Base-by-base conservation (phyloP, 257 asterid species). In the Gynochthodes officinalis region DNA sequence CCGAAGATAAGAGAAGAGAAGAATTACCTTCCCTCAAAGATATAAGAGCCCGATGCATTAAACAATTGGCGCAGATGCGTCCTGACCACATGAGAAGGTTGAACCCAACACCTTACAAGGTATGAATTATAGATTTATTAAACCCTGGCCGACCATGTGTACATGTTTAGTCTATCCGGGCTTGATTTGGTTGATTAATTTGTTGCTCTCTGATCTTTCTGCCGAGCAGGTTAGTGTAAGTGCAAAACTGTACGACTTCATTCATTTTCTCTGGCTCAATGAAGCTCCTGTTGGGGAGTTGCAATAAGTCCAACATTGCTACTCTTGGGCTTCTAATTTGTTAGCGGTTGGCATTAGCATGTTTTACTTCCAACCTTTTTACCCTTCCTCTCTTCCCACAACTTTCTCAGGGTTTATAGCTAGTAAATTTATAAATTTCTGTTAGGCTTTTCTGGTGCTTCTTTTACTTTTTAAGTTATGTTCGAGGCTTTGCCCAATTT, bases 41-140 rank as follows among this genome's bases (percentile, higher is more conserved):
- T 71, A 95, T 89, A 23, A 90, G 99, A 73, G 87, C 89, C 35
- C 77, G 86, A 54, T 95, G 99, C 74, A 85, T 92, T 53, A 77
- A 86, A 69, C 99, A 92, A 58, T 82, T 95, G 74, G 93, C 84
- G 46, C 90, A 75, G 75, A 95, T 95, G 95, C 88, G 98, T 44
- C 86, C 95, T 14, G 97, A 95, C 81, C 99, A 95, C 87, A 92
- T 95, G 99, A 84, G 99, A 80, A 84, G 95, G 87, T 79, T 95
- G 88, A 92, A 95, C 85, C 99, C 98, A 9, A 95, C 99, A 35
- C 96, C 99, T 57, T 95, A 95, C 89, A 95, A 95, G 99, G 98
- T 91, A 86, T 61, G 23, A 7, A 27, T 7, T 23, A 13, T 50
- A 65, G 50, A 72, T 46, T 62, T 37, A 40, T 57, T 43, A 25